These are phyloP conservation scores for Talaromyces sp. DNA, from an alignment of 2,329 filamentous ascomycete species.

Conservation along the genomic window DNA sequence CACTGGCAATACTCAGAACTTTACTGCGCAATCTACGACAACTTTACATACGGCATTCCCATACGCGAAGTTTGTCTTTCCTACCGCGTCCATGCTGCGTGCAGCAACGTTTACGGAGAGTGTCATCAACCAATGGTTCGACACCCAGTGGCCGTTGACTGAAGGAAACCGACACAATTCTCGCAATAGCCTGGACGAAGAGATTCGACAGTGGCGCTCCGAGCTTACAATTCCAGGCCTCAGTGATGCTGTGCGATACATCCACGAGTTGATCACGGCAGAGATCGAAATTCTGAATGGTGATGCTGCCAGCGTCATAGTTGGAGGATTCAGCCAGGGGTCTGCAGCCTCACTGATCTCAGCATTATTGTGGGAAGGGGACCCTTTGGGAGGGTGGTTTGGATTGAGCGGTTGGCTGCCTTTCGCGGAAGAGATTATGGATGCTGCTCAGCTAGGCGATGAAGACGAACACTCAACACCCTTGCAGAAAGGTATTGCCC, in stretches of 20 bases:
- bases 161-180: background rate
- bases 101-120: conserved; percentile 40
- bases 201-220: background rate
- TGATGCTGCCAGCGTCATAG: conserved; percentile 40
- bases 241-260: conserved; percentile 39
- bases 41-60: conserved; percentile 39
- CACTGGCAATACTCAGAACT: background rate
- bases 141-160: conserved; percentile 31
- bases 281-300: conserved; percentile 41
- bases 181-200: background rate
- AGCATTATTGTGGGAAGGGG: conserved; percentile 44
- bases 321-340: conserved; percentile 55
- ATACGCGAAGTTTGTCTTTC: conserved; percentile 50
- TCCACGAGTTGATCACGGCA: conserved; percentile 37
- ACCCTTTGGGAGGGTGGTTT: conserved; percentile 2
- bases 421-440: conserved; percentile 3
- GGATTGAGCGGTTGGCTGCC: conserved; percentile 16
- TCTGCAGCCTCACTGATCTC: conserved; percentile 47
- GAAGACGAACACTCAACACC: background rate
- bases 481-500: background rate
- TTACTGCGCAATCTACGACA: background rate
- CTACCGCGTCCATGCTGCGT: conserved; percentile 44
- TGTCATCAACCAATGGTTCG: conserved; percentile 48
- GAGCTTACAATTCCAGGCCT: conserved; percentile 37
- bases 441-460: background rate